Evolutionary conservation across 371 early-diverging fungal genomes (phyloP).

Genomic region (Mucor mucedo): DNA sequence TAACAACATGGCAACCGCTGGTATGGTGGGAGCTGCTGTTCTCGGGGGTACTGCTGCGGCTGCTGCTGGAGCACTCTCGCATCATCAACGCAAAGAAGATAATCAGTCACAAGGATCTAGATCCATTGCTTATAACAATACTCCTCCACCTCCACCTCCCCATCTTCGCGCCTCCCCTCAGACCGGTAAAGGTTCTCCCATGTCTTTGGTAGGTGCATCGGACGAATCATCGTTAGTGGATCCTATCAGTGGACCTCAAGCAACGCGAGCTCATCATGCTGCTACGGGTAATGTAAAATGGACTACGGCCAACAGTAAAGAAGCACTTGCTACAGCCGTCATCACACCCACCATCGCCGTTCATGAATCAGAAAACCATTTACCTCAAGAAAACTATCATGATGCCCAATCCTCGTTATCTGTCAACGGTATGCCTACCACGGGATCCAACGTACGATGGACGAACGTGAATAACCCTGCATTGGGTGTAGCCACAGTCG

Average conservation of each 20-base stretch:
- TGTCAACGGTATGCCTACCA: neutral
- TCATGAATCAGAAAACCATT: neutral
- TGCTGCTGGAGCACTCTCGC: too few relatives aligned
- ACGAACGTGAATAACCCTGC: constrained; percentile 43
- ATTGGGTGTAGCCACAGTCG: constrained; percentile 46
- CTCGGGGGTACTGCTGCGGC: neutral
- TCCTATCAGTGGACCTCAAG: constrained; percentile 10
- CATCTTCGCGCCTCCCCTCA: constrained; percentile 13
- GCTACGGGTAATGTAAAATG: constrained; percentile 22
- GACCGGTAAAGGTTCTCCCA: constrained; percentile 37
- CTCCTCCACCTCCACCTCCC: too few relatives aligned
- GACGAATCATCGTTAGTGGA: constrained; percentile 11
- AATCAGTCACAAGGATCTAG: too few relatives aligned
- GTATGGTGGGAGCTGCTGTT: neutral
- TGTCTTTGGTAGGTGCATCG: constrained; percentile 18
- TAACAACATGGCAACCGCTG: neutral
- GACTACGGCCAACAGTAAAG: constrained; percentile 8
- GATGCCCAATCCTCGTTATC: neutral
- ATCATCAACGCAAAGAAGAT: too few relatives aligned
- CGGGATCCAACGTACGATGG: constrained; percentile 25
- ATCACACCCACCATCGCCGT: neutral
- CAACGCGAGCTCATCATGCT: neutral
- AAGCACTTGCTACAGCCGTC: constrained; percentile 8
- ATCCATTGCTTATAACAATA: too few relatives aligned
- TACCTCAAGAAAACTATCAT: neutral